Conservation (phyloP, 441 rosid species). For the Adansonia rubrostipa region DNA sequence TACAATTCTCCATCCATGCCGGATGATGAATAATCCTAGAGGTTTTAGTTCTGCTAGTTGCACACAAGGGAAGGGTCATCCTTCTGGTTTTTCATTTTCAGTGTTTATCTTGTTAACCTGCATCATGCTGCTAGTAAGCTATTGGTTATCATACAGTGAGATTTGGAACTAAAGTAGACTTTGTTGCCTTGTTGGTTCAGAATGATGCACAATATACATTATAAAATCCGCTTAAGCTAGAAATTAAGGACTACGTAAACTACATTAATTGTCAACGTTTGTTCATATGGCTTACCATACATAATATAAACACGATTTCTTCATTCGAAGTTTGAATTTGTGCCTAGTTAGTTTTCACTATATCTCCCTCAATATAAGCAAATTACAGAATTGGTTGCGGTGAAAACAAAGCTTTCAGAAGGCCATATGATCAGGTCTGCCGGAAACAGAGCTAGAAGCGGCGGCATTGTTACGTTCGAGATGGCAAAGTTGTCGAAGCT, state of each 20-base stretch:
- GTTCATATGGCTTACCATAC: background rate
- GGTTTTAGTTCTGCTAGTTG: background rate
- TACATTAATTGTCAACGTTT: background rate
- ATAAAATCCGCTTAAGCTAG: background rate
- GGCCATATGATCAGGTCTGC: slow-evolving; percentile 35
- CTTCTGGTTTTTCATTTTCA: background rate
- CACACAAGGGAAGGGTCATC: background rate
- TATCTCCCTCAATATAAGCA: background rate
- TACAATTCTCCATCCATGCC: background rate
- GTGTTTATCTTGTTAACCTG: background rate
- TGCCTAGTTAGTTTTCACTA: background rate
- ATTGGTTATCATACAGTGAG: background rate
- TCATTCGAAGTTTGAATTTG: background rate
- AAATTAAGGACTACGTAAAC: background rate
- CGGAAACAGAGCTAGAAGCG: slow-evolving; percentile 52
- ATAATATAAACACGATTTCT: background rate
- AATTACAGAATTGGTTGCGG: background rate
- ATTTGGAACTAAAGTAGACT: background rate
- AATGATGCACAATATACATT: background rate
- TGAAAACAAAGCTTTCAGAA: slow-evolving; percentile 27
- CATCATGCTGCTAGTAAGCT: background rate
- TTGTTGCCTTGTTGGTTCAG: background rate
- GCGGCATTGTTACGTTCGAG: slow-evolving; percentile 60
- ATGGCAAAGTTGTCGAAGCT: slow-evolving; percentile 92
- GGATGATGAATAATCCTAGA: slow-evolving; percentile 6